Base-by-base conservation (phyloP, 108 stramenopile genomes). In the Skeletonema potamos region DNA sequence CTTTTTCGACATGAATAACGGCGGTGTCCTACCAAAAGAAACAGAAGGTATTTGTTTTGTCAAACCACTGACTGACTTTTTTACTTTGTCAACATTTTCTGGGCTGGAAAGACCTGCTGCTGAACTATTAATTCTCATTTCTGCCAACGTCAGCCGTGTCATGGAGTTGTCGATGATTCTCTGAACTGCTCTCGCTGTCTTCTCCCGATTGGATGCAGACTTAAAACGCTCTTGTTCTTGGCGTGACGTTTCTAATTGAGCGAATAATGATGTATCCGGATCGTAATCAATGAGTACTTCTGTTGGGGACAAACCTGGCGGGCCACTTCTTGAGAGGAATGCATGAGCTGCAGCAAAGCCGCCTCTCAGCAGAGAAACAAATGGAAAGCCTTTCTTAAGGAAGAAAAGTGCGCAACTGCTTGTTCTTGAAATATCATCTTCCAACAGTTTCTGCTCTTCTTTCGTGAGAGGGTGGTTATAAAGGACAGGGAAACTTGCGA, bases 331-430 rank as follows among this genome's bases (percentile, higher is more conserved):
- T 30, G 79, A 83, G 12, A 96, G 76, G 70, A 82, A 96, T n/a
- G 91, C 73, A 67, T 96, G 95, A 11, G 88, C 87, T 11, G 86
- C 84, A 26, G 88, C 92, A 70, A 96, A 96, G 3, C 95, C 95
- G 13, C 96, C 96, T 28, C 91, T 89, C n/a, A 97, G 68, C 13
- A 95, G 64, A 15, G 91, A 92, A n/a, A 97, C 93, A 73, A 92
- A 97, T 7, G 95, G 95, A 72, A 94, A 97, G 0, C 95, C 96
- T 68, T 77, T 86, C 72, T 95, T 96, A 22, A 94, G 28, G 68
- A 97, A 95, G 82, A 95, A 96, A 12, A 91, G 83, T 22, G 94
- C 93, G 57, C 91, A 92, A 62, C 65, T 76, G 32, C 83, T 82
- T 24, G 86, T 92, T 20, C 94, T 81, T 32, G 85, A 82, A 10